Percentiles rank a stretch among this genome's conserved stretches.
Conservation (phyloP, 2,329 filamentous ascomycete species). For the Penicillium carneum region DNA sequence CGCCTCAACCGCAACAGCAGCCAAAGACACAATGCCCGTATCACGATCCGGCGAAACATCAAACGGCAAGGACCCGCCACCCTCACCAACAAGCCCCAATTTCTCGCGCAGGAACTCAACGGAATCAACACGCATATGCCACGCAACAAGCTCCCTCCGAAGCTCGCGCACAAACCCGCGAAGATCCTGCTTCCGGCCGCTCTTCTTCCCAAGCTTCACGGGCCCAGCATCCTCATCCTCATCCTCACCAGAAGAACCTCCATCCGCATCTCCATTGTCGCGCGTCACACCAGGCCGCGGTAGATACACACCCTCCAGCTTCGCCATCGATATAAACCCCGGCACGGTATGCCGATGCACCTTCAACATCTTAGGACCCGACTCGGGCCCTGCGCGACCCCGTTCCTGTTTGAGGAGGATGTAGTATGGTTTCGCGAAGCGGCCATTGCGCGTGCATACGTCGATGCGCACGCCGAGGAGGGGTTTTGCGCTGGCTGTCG, state of each 20-base stretch:
- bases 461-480: constrained; percentile 55
- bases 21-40: constrained; percentile 47
- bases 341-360: constrained; percentile 57
- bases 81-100: constrained; percentile 39
- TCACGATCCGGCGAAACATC: constrained; percentile 34
- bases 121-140: constrained; percentile 52
- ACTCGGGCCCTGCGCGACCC: background rate
- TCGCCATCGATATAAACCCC: constrained; percentile 51
- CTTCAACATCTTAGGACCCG: constrained; percentile 35
- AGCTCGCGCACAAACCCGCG: constrained; percentile 48
- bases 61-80: constrained; percentile 22
- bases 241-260: background rate
- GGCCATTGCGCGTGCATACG: constrained; percentile 49
- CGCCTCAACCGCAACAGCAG: constrained; percentile 48
- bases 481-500: constrained; percentile 35
- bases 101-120: constrained; percentile 45
- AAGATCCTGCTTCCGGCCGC: constrained; percentile 45
- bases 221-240: constrained; percentile 30
- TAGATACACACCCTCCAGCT: constrained; percentile 49
- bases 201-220: constrained; percentile 24
- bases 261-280: background rate
- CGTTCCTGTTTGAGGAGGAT: constrained; percentile 48
- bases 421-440: constrained; percentile 55
- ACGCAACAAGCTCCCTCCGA: constrained; percentile 52
- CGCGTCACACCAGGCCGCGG: constrained; percentile 15